Evolutionary conservation across 2,329 filamentous ascomycete species (phyloP).

Genomic region (Plectosphaerella cucumerina): DNA sequence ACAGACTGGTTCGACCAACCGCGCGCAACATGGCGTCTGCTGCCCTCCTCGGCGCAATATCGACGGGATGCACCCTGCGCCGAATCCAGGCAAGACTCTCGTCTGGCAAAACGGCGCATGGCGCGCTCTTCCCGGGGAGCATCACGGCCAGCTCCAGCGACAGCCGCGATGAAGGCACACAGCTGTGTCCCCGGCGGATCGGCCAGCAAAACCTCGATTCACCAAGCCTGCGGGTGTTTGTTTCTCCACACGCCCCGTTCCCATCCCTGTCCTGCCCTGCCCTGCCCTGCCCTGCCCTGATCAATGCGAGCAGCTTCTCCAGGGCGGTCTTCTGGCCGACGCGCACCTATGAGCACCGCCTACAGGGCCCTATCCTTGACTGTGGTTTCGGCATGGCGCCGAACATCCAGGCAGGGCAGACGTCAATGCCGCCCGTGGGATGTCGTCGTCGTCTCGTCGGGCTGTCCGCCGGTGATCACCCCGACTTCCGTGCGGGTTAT

Average conservation of each 20-base stretch:
- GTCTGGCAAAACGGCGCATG: not conserved
- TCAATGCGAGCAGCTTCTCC: not conserved
- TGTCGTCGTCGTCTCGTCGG: not conserved
- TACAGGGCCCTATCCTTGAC: not conserved
- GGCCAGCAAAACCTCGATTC: not conserved
- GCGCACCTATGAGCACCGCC: not conserved
- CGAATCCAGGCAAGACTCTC: not conserved
- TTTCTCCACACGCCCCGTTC: constrained; percentile 1
- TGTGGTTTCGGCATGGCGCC: not conserved
- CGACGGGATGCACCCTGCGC: not conserved
- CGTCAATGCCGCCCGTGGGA: not conserved
- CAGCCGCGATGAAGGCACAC: not conserved
- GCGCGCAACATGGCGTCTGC: not conserved
- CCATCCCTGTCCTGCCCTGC: too few relatives aligned
- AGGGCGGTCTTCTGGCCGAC: not conserved
- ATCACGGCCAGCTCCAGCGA: not conserved
- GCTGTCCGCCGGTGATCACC: not conserved
- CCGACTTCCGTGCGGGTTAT: too few relatives aligned
- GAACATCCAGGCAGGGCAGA: not conserved
- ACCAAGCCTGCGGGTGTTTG: not conserved
- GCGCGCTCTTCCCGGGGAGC: not conserved
- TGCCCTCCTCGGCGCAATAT: constrained; percentile 1
- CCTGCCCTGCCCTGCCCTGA: too few relatives aligned
- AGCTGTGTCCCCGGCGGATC: not conserved
- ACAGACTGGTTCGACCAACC: constrained; percentile 2